Evolutionary conservation across 106 monocot genomes (phyloP), one percentile per base, ranked within the genome.

Genomic region (Acorus gramineus): DNA sequence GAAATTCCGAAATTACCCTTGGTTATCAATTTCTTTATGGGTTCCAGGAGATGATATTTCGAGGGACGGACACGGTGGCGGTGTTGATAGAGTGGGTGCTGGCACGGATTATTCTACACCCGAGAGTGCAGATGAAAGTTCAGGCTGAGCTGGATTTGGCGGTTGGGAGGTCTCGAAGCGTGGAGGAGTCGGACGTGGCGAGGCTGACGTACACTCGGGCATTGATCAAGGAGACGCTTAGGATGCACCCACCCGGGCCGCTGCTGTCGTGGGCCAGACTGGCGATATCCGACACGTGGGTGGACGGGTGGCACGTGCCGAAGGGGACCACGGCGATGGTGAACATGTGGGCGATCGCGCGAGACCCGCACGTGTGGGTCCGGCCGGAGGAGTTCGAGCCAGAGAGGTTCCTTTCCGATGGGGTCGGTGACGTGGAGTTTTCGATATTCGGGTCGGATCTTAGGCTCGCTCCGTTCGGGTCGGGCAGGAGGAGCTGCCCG

Each of bases 261-360:
- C 80, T 80, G 3, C 80, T 80, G 54, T 80, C 80, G 2, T 80
- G 80, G 80, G 80, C 76, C 14, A 75, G 76, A 7, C 75, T 76
- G 5, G 80, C 80, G 2, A 49, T 80, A 50, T 72, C 75, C 7
- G 75, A 80, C 44, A 71, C 63, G 2, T 52, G 51, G 4, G 68
- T 80, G 7, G 75, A 72, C 0, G 4, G 12, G 7, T 57, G 72
- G 46, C 55, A 75, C 11, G 42, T 80, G 44, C 79, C 79, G 4
- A 59, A 63, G 0, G 76, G 80, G 3, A 75, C 80, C 5, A 80
- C 80, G 0, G 80, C 75, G 1, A 76, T 80, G 80, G 80, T 80
- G 46, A 80, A 80, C 71, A 80, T 76, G 75, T 76, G 75, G 75
- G 75, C 80, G 7, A 80, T 80, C 14, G 55, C 80, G 2, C 80